Percentiles rank a stretch among this genome's conserved stretches.
Evolutionary conservation across 192 early-diverging fungal species (phyloP).

Genomic region (Gryganskiella cystojenkinii): DNA sequence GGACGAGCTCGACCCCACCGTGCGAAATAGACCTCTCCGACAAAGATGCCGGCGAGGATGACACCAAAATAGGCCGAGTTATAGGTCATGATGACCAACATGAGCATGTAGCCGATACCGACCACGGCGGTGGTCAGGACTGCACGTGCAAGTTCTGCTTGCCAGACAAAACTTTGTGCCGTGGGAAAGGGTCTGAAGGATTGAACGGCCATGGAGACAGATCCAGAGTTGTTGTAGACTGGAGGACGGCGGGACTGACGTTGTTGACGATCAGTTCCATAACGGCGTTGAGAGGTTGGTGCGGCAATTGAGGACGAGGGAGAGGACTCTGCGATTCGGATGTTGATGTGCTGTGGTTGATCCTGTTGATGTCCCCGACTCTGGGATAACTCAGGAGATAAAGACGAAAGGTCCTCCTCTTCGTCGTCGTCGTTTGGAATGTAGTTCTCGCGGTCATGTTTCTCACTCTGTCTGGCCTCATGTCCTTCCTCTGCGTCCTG

Average conservation of each 20-base stretch:
- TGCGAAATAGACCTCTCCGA: slow-evolving; percentile 63
- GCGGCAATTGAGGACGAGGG: no score
- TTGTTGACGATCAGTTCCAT: background rate
- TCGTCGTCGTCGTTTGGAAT: no score
- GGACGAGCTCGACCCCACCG: slow-evolving; percentile 51
- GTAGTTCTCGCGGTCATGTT: no score
- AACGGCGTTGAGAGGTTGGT: no score
- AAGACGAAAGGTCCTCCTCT: no score
- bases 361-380: no score
- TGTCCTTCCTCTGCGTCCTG: no score
- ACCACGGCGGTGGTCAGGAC: slow-evolving; percentile 45
- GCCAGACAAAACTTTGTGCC: slow-evolving; percentile 58
- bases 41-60: slow-evolving; percentile 59
- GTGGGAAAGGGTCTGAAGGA: slow-evolving; percentile 29
- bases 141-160: slow-evolving; percentile 55
- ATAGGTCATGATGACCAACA: slow-evolving; percentile 65
- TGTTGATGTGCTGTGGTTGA: no score
- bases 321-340: no score
- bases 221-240: background rate
- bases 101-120: slow-evolving; percentile 59
- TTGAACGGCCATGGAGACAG: background rate
- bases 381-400: no score
- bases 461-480: no score
- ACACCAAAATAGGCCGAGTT: slow-evolving; percentile 61
- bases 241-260: background rate